Conservation (phyloP, 345 rosid genomes). For the Carallia pectinifolia region DNA sequence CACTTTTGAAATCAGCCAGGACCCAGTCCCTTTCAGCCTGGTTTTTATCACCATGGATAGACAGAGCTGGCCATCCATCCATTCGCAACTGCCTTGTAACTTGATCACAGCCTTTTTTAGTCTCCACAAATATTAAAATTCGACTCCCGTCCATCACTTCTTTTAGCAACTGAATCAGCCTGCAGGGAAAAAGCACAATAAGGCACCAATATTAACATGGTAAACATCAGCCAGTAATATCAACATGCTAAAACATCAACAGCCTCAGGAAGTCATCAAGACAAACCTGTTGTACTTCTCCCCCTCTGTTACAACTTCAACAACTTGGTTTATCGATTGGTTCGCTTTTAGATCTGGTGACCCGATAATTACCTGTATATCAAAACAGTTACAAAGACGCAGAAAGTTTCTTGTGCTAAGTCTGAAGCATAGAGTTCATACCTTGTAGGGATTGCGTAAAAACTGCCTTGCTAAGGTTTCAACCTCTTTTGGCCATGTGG, state of each 20-base stretch:
- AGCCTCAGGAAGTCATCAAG: conserved; percentile 12
- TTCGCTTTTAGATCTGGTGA: conserved; percentile 85
- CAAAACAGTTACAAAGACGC: conserved; percentile 16
- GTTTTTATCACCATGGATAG: conserved; percentile 97
- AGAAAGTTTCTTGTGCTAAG: background rate
- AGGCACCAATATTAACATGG: background rate
- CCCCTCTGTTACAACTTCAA: conserved; percentile 72
- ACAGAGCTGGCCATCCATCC: conserved; percentile 99
- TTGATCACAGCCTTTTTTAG: conserved; percentile 94
- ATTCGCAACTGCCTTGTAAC: conserved; percentile 92
- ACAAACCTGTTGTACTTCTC: conserved; percentile 91
- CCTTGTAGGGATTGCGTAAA: conserved; percentile 85
- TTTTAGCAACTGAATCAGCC: conserved; percentile 70
- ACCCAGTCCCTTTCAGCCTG: conserved; percentile 97
- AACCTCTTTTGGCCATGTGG: conserved; percentile 98
- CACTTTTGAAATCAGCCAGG: conserved; percentile 88
- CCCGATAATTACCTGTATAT: conserved; percentile 72
- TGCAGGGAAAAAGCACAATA: conserved; percentile 29
- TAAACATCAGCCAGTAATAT: background rate
- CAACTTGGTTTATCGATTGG: conserved; percentile 83
- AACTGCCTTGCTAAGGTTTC: conserved; percentile 88
- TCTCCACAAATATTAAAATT: conserved; percentile 82
- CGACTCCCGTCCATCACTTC: conserved; percentile 86
- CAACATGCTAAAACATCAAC: conserved; percentile 4
- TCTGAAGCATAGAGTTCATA: conserved; percentile 8